These are phyloP conservation scores for Eragrostis curvula DNA, from an alignment of 176 grass and related monocot species.

Conservation along the genomic window DNA sequence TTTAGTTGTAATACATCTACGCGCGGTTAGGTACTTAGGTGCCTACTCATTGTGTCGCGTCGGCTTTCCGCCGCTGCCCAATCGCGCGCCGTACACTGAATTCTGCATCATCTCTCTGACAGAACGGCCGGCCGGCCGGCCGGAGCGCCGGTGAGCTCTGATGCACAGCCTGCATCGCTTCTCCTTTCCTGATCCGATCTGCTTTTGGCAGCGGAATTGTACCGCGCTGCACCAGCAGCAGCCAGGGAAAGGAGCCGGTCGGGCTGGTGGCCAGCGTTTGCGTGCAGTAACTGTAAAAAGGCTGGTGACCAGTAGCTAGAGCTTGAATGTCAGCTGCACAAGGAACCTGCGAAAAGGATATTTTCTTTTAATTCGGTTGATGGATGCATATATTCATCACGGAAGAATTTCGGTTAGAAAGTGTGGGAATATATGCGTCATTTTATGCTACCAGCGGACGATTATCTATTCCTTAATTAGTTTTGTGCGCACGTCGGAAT, in stretches of 20 bases:
- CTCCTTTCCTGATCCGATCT: neutral
- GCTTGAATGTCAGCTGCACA: neutral
- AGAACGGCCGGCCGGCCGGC: neutral
- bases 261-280: neutral
- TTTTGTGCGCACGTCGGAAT: neutral
- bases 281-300: neutral
- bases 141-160: neutral
- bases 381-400: neutral
- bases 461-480: neutral
- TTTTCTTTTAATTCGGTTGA: neutral
- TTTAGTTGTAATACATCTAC: neutral
- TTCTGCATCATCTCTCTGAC: neutral
- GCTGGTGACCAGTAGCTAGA: neutral
- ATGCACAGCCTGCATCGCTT: neutral
- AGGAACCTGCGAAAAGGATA: neutral
- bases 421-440: neutral
- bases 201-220: slow-evolving; percentile 38
- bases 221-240: slow-evolving; percentile 7
- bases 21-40: neutral
- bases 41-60: neutral
- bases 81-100: neutral
- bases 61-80: slow-evolving; percentile 9
- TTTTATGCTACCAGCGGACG: neutral
- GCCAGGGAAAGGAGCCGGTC: neutral
- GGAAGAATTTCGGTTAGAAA: slow-evolving; percentile 2